These are phyloP conservation scores for Annona cherimola DNA, from an alignment of 164 flowering plant species.

Conservation along the genomic window DNA sequence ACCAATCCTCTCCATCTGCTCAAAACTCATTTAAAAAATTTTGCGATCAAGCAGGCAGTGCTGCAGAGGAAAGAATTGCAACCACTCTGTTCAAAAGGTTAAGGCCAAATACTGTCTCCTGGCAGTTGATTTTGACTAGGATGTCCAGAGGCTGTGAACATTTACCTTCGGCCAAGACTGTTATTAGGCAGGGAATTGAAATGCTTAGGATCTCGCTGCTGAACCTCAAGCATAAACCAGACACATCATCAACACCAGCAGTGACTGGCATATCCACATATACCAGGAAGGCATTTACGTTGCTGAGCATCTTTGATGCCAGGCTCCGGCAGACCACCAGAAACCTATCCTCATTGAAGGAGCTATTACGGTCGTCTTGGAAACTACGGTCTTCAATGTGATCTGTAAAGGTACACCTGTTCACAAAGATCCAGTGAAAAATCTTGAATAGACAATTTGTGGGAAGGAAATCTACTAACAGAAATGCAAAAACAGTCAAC, in stretches of 20 bases:
- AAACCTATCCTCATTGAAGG: slow-evolving; percentile 47
- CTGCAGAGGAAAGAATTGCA: slow-evolving; percentile 29
- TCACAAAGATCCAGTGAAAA: not conserved
- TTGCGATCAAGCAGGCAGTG: not conserved
- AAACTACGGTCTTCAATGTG: slow-evolving; percentile 46
- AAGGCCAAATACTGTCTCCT: slow-evolving; percentile 89
- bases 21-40: not conserved
- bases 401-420: slow-evolving; percentile 69
- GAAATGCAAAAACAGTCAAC: not conserved
- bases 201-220: slow-evolving; percentile 78
- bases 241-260: slow-evolving; percentile 56
- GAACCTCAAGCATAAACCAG: slow-evolving; percentile 80
- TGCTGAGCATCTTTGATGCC: slow-evolving; percentile 71
- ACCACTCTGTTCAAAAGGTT: slow-evolving; percentile 81
- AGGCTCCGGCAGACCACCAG: slow-evolving; percentile 65
- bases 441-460: not conserved
- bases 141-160: slow-evolving; percentile 62
- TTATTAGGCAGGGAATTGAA: slow-evolving; percentile 62
- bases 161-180: slow-evolving; percentile 64
- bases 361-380: slow-evolving; percentile 24
- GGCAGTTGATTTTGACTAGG: slow-evolving; percentile 71
- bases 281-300: slow-evolving; percentile 66
- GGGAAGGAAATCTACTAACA: not conserved
- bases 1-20: not conserved
- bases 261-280: slow-evolving; percentile 78